Conservation (phyloP, 805 yeast genomes). For the Yamadazyma sp. region DNA sequence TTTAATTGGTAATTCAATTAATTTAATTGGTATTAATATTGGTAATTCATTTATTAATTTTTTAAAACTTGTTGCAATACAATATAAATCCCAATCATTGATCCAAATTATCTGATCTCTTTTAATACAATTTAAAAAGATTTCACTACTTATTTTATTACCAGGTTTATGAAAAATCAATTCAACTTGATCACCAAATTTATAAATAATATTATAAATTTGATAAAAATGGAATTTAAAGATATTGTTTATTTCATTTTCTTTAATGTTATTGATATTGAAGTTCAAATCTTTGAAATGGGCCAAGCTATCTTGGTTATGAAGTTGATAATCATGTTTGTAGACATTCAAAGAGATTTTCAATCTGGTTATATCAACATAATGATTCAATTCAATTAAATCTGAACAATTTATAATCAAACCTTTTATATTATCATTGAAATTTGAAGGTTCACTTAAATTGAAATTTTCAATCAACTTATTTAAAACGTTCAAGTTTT, state of each 20-base stretch:
- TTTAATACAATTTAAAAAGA: constrained; percentile 47
- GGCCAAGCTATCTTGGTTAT: constrained; percentile 1
- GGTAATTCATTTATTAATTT: constrained; percentile 51
- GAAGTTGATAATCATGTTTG: constrained; percentile 57
- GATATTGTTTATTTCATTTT: constrained; percentile 7
- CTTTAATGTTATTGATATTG: constrained; percentile 1
- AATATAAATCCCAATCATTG: constrained; percentile 54
- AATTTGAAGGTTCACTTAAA: constrained; percentile 3
- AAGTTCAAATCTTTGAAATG: constrained; percentile 1
- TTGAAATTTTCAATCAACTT: constrained; percentile 23
- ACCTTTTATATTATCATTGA: neutral
- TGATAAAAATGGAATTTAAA: constrained; percentile 43
- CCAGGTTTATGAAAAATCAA: constrained; percentile 58
- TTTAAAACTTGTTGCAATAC: constrained; percentile 47
- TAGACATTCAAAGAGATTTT: constrained; percentile 77
- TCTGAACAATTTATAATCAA: constrained; percentile 42
- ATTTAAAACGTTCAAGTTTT: constrained; percentile 25
- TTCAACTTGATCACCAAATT: constrained; percentile 42
- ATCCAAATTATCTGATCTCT: constrained; percentile 54
- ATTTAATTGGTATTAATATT: constrained; percentile 51
- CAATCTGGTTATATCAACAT: constrained; percentile 71
- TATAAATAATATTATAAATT: constrained; percentile 45
- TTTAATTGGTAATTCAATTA: constrained; percentile 50
- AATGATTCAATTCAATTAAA: constrained; percentile 52
- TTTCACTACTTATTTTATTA: constrained; percentile 42